Conservation (phyloP, 1,139 yeast species). For the Candida glucosophila region DNA sequence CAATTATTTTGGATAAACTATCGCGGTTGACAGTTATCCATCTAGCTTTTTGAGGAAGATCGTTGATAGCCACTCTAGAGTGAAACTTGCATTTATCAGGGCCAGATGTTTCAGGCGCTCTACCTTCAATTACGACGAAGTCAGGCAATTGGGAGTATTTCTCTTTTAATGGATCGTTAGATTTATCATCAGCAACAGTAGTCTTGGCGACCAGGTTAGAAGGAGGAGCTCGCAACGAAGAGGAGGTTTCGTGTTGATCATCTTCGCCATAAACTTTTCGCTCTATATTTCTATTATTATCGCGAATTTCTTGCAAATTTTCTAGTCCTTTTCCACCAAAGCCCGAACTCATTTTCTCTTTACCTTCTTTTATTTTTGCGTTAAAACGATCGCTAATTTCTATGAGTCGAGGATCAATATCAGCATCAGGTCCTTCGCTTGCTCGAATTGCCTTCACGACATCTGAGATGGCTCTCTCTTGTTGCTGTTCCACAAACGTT, state of each 20-base stretch:
- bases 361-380: slow-evolving; percentile 59
- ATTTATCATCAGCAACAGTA: not conserved
- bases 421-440: slow-evolving; percentile 35
- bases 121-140: slow-evolving; percentile 45
- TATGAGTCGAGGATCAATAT: slow-evolving; percentile 42
- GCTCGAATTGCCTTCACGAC: slow-evolving; percentile 60
- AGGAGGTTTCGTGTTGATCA: no score
- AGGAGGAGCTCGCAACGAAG: no score
- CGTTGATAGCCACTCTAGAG: slow-evolving; percentile 72
- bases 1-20: slow-evolving; percentile 56
- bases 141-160: slow-evolving; percentile 28
- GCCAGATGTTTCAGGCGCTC: slow-evolving; percentile 50
- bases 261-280: slow-evolving; percentile 25
- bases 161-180: slow-evolving; percentile 3
- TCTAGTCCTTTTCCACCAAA: slow-evolving; percentile 94
- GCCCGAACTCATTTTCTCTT: slow-evolving; percentile 62
- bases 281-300: slow-evolving; percentile 45
- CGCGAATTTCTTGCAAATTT: slow-evolving; percentile 63
- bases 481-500: slow-evolving; percentile 58
- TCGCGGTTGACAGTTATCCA: slow-evolving; percentile 75
- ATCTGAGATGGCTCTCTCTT: slow-evolving; percentile 65
- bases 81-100: slow-evolving; percentile 61
- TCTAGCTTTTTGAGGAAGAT: slow-evolving; percentile 76
- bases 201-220: no score
- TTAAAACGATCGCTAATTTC: slow-evolving; percentile 50